Evolutionary conservation across 805 yeast genomes (phyloP), one percentile per base, ranked within the genome.

Genomic region (Wickerhamiella australiensis): DNA sequence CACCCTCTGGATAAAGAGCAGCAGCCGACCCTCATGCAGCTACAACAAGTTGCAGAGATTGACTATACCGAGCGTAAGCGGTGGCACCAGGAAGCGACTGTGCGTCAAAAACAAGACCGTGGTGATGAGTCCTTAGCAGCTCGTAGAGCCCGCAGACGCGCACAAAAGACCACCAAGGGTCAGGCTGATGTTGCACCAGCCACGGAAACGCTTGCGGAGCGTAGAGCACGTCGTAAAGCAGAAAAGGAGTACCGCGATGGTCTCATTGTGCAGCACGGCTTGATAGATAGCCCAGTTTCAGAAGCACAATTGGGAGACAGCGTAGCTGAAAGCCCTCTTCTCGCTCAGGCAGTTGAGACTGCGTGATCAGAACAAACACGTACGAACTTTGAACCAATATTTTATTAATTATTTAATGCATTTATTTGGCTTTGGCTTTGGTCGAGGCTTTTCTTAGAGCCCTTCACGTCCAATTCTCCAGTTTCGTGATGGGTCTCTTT

Each of bases 81-180:
- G 29, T 59, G 61, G 60, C 59, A 57, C 36, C 49, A 46, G 23
- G 47, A 51, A 23, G 57, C 57, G 1, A 47, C 53, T 20, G 47
- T 50, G 29, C 44, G 46, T 6, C 40, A 51, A 18, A 44, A 53
- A n/a, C 45, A 49, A 7, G 57, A 55, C 18, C 57, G 53, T 5
- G 55, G 55, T 18, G 51, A 52, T 21, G 67, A 64, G 54, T 54
- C 66, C 9, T 55, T 64, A 38, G 60, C 61, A 3, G 58, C 59
- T 25, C 61, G 68, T 2, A 49, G 65, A 8, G 57, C 56, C 7
- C 57, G 67, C 20, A 50, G 62, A 26, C 56, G 57, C 47, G 42
- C 50, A 13, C 53, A 54, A 38, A 52, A 52, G 15, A 11, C 26
- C 22, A 27, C 18, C 2, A 17, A 22, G 35, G 27, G 17, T 6